Conservation (phyloP, 352 stramenopile genomes). For the Phytophthora agathidicida region DNA sequence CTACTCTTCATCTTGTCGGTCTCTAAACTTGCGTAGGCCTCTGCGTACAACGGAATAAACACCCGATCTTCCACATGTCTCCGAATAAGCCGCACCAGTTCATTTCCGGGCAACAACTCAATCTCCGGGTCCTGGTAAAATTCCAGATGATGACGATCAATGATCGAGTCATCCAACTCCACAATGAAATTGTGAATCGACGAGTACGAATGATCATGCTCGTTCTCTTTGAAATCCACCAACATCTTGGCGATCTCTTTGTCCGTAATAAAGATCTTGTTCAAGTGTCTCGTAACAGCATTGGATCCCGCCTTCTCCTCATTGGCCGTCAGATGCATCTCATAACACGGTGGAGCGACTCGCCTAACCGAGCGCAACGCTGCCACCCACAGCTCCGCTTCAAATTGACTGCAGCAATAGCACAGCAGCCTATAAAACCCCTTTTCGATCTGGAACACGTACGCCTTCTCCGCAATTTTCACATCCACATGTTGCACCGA, state of each 20-base stretch:
- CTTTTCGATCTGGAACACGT: conserved; percentile 87
- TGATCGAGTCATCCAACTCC: conserved; percentile 67
- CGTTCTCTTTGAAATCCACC: conserved; percentile 54
- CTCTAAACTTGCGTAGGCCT: conserved; percentile 67
- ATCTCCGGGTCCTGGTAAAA: conserved; percentile 70
- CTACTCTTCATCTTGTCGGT: conserved; percentile 40
- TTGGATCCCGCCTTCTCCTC: conserved; percentile 64
- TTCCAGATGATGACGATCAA: conserved; percentile 68
- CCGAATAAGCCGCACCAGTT: conserved; percentile 76
- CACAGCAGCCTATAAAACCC: conserved; percentile 86
- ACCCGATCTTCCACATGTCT: conserved; percentile 82
- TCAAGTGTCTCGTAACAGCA: conserved; percentile 64
- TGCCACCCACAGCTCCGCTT: conserved; percentile 85
- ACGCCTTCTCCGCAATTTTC: conserved; percentile 60
- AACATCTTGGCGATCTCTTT: conserved; percentile 53
- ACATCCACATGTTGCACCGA: conserved; percentile 84
- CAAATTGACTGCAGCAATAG: conserved; percentile 76
- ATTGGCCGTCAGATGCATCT: conserved; percentile 64
- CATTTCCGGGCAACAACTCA: conserved; percentile 71
- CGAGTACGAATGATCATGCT: conserved; percentile 53
- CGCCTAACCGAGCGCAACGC: conserved; percentile 59
- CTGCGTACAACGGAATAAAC: conserved; percentile 63
- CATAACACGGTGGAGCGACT: conserved; percentile 50
- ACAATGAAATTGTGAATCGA: conserved; percentile 68
- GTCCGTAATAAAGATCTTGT: conserved; percentile 87